These are phyloP conservation scores for Theobroma grandiflorum DNA, from an alignment of 441 rosid genomes.

Conservation along the genomic window DNA sequence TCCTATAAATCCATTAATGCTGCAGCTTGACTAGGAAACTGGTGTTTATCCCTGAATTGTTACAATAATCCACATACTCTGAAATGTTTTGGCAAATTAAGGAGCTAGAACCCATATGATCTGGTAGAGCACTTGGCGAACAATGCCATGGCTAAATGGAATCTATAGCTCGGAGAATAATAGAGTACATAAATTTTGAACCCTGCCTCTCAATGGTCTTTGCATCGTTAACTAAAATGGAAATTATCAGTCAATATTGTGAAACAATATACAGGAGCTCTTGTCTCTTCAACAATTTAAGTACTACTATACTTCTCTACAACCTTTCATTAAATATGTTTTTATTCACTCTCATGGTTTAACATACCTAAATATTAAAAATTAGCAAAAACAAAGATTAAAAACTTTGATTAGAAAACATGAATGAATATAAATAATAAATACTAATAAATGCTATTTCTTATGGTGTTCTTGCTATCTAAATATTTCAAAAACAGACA, in stretches of 20 bases:
- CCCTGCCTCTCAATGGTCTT: background rate
- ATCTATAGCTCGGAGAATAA: background rate
- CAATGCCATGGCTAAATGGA: background rate
- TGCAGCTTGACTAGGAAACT: background rate
- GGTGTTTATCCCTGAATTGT: background rate
- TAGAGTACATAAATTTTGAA: background rate
- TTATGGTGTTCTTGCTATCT: background rate
- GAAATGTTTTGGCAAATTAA: background rate
- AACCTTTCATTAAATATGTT: background rate
- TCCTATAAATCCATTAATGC: background rate
- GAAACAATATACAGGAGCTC: background rate
- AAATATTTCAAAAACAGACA: background rate
- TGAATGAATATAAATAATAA: background rate
- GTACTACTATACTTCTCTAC: background rate
- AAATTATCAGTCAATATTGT: background rate
- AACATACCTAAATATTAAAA: background rate
- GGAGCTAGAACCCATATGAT: background rate
- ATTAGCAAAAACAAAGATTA: background rate
- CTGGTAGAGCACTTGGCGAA: background rate
- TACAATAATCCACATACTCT: background rate
- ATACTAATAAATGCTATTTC: background rate
- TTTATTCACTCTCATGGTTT: background rate
- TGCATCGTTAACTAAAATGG: background rate
- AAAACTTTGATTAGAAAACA: background rate
- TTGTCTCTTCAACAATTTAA: conserved; percentile 7